Conservation (phyloP, 257 asterid species). For the Anisodus acutangulus region DNA sequence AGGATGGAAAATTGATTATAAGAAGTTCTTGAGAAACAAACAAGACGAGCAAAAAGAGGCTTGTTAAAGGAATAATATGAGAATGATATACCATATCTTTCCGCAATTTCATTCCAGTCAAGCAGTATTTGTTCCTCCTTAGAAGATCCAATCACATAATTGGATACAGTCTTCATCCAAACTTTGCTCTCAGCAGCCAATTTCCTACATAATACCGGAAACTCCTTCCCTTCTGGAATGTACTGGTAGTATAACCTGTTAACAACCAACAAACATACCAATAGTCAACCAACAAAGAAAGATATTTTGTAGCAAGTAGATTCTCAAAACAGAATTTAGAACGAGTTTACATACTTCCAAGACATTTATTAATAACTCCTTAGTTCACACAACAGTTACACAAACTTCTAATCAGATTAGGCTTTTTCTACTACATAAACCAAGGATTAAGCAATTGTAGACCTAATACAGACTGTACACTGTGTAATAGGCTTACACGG, state of each 20-base stretch:
- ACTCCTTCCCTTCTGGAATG: slow-evolving; percentile 92
- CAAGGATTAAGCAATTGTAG: neutral
- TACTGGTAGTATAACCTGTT: slow-evolving; percentile 84
- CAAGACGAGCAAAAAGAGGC: neutral
- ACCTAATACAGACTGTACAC: neutral
- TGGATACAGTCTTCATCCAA: slow-evolving; percentile 52
- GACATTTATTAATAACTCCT: neutral
- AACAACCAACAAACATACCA: slow-evolving; percentile 23
- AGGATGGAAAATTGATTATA: neutral
- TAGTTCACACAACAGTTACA: neutral
- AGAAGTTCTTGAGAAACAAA: neutral
- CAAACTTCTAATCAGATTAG: neutral
- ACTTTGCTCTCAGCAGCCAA: slow-evolving; percentile 50
- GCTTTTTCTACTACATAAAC: neutral
- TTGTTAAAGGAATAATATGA: neutral
- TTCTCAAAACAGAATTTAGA: neutral
- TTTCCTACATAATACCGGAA: slow-evolving; percentile 80
- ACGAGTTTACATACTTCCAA: neutral
- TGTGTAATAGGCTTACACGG: neutral
- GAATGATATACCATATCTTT: slow-evolving; percentile 63
- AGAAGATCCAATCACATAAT: slow-evolving; percentile 47
- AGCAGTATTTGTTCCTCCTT: slow-evolving; percentile 69
- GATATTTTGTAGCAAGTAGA: neutral
- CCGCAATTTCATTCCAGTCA: slow-evolving; percentile 92
- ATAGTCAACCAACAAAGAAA: neutral